Conservation (phyloP, 148 eudicot genomes). For the Rhododendron ovatum region DNA sequence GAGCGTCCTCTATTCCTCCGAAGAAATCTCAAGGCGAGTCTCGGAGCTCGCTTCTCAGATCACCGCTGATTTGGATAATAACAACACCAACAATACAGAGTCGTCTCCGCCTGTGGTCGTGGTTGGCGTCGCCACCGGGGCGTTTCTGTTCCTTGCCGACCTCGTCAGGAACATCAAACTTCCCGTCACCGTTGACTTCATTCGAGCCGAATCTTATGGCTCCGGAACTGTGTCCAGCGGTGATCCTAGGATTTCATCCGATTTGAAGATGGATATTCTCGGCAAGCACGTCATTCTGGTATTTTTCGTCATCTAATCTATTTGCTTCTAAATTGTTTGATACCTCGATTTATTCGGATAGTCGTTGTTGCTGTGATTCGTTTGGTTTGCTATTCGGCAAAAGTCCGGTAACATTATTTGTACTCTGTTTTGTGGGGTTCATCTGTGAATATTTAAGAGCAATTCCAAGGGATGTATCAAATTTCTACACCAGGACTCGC, state of each 20-base stretch:
- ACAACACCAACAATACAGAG: background rate
- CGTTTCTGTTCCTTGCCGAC: conserved; percentile 64
- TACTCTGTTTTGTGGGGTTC: background rate
- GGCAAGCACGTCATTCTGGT: conserved; percentile 76
- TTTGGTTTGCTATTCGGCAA: background rate
- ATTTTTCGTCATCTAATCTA: background rate
- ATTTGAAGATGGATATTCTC: conserved; percentile 53
- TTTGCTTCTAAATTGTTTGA: background rate
- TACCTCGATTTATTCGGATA: background rate
- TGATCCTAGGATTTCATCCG: conserved; percentile 43
- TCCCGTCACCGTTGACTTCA: conserved; percentile 52
- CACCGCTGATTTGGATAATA: conserved; percentile 25
- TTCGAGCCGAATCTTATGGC: conserved; percentile 62
- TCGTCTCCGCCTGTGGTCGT: conserved; percentile 31
- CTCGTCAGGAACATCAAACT: conserved; percentile 56
- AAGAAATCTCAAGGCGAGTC: conserved; percentile 41
- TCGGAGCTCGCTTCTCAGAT: conserved; percentile 53
- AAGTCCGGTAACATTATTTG: background rate
- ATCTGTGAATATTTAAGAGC: too few relatives aligned
- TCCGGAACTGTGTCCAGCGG: conserved; percentile 56
- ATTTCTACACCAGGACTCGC: too few relatives aligned
- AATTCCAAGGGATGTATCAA: too few relatives aligned
- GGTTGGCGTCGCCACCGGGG: conserved; percentile 82
- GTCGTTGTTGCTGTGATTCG: background rate
- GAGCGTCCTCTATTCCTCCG: conserved; percentile 40